Percentiles rank a stretch among this genome's conserved stretches.
phyloP scores from a whole-genome alignment of 768 basidiomycete species.

The Krasilnikovozyma curviuscula region DNA sequence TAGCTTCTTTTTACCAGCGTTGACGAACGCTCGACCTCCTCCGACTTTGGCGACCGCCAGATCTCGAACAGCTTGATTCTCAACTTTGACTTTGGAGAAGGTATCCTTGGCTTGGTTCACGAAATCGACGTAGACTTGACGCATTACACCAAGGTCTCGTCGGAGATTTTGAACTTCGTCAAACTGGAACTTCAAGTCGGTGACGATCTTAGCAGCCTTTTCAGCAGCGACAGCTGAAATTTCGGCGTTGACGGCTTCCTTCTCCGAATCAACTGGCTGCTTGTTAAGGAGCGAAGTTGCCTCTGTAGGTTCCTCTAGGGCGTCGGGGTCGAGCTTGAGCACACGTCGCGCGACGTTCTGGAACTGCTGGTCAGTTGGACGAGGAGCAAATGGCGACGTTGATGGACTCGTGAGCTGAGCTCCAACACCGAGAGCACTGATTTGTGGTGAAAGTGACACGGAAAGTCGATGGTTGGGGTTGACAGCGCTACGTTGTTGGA shows the following conservation, averaged over 20 bases:
- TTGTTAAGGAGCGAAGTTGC: too few relatives aligned
- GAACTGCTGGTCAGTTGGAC: too few relatives aligned
- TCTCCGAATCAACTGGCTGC: too few relatives aligned
- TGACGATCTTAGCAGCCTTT: conserved; percentile 41
- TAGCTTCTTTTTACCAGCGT: conserved; percentile 79
- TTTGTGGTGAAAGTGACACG: neutral
- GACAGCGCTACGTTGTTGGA: conserved; percentile 9
- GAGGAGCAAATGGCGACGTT: too few relatives aligned
- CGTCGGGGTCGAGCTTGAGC: too few relatives aligned
- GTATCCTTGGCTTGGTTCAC: conserved; percentile 78
- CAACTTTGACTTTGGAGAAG: conserved; percentile 51
- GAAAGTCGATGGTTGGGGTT: conserved; percentile 1
- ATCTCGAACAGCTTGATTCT: conserved; percentile 73
- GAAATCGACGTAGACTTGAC: conserved; percentile 86
- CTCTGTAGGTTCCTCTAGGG: too few relatives aligned
- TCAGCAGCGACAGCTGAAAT: neutral
- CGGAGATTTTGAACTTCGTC: conserved; percentile 88
- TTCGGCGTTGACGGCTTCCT: neutral
- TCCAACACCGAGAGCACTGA: too few relatives aligned
- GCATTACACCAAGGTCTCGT: conserved; percentile 78
- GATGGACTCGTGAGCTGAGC: too few relatives aligned
- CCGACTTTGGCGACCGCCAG: conserved; percentile 64
- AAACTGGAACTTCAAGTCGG: conserved; percentile 74
- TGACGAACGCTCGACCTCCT: conserved; percentile 69
- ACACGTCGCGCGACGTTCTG: too few relatives aligned